Evolutionary conservation across 2,329 filamentous ascomycete genomes (phyloP).

Genomic region (Nigrograna mackinnonii): DNA sequence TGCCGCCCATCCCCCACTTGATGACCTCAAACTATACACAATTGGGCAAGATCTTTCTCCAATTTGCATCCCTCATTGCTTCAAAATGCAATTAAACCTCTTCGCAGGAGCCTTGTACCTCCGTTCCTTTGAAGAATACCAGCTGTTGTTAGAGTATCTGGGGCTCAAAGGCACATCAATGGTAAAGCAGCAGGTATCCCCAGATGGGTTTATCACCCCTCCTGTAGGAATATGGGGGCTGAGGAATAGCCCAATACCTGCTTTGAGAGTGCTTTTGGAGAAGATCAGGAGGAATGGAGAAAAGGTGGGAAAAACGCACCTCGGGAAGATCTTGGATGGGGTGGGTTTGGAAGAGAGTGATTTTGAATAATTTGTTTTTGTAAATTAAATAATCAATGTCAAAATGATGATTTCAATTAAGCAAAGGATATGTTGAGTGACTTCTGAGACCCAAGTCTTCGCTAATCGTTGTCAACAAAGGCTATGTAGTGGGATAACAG

Average conservation of each 20-base stretch:
- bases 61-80: neutral
- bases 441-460: too few relatives aligned
- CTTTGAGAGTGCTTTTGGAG: conserved; percentile 38
- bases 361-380: too few relatives aligned
- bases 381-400: too few relatives aligned
- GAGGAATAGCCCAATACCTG: conserved; percentile 38
- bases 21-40: conserved; percentile 19
- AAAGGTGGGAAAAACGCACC: conserved; percentile 47
- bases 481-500: too few relatives aligned
- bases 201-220: conserved; percentile 30
- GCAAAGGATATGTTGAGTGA: too few relatives aligned
- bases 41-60: conserved; percentile 1
- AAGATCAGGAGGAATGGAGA: conserved; percentile 36
- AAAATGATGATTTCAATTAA: too few relatives aligned
- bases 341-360: conserved; percentile 34
- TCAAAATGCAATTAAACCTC: neutral
- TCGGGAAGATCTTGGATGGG: conserved; percentile 46
- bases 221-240: conserved; percentile 31
- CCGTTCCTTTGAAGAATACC: conserved; percentile 55
- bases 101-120: conserved; percentile 19
- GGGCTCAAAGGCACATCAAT: conserved; percentile 44
- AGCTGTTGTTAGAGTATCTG: conserved; percentile 54
- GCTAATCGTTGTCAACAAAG: too few relatives aligned
- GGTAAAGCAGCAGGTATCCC: conserved; percentile 11
- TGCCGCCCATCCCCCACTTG: neutral